A percentile compares a stretch with the other conserved stretches of the same genome.
Conservation (phyloP, 73 alveolate genomes). For the Tetrahymena malaccensis region DNA sequence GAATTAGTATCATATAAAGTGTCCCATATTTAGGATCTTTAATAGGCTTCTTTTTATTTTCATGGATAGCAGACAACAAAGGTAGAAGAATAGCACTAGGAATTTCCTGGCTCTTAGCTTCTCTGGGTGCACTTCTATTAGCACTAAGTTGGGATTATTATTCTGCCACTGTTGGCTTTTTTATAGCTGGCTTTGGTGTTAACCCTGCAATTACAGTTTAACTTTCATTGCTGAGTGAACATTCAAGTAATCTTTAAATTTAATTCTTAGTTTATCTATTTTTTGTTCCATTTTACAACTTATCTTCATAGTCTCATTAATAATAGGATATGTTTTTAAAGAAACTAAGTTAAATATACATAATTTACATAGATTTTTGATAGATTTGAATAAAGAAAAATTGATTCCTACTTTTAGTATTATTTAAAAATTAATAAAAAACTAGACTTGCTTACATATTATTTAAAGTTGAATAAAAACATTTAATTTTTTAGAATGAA, state of each 20-base stretch:
- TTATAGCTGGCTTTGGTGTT: conserved; percentile 35
- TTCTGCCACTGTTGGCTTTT: conserved; percentile 14
- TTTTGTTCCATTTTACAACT: no score
- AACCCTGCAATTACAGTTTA: conserved; percentile 36
- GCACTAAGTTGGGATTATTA: conserved; percentile 10
- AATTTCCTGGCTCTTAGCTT: conserved; percentile 17
- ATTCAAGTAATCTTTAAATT: background rate
- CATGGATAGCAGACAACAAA: conserved; percentile 32
- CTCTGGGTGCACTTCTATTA: conserved; percentile 8
- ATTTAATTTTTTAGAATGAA: no score
- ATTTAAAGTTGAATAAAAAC: background rate
- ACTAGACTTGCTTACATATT: background rate
- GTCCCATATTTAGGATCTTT: conserved; percentile 25
- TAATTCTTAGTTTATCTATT: no score
- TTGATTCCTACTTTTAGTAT: background rate
- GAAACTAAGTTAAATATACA: no score
- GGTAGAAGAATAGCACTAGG: conserved; percentile 23
- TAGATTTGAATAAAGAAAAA: background rate
- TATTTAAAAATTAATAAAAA: no score
- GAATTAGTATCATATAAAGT: background rate
- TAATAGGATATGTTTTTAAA: no score
- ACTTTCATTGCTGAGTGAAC: conserved; percentile 34
- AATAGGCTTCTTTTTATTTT: conserved; percentile 22
- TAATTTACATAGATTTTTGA: no score
- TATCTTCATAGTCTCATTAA: no score